Evolutionary conservation across 1,284 basidiomycete genomes (phyloP), one percentile per base, ranked within the genome.

Genomic region (Rhizoctonia solani): DNA sequence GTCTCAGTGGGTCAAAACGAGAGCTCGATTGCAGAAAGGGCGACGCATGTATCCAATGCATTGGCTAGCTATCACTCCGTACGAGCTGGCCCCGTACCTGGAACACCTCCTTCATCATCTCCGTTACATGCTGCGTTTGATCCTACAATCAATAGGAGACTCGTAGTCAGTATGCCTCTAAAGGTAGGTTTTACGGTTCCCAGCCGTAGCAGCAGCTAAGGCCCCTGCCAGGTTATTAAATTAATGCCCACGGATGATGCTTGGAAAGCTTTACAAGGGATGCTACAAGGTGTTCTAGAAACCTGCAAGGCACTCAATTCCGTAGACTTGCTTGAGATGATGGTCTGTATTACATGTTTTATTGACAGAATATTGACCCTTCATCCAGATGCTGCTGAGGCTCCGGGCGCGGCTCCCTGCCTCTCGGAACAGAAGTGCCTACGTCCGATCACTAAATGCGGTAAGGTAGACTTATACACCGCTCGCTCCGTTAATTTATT

Each of bases 121-220:
- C 78, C 81, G 0, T 86, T 85, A 0, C 75, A 74, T 27, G 76
- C 81, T 0, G 84, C 85, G 0, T 89, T 94, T 67, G 90, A 90
- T 74, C 84, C 89, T 3, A 80, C 84, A 44, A 85, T 92, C 54
- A 83, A 84, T 1, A 85, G 90, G 4, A 81, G 83, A 53, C 79
- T 95, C 0, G 86, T 87, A 27, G 88, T 87, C 41, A 86, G 84
- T 69, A 87, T 92, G 74, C 93, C 93, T 0, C 83, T 91, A 87
- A 82, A 88, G 83, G 89, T 87, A 72, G 66, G 74, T 67, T 21
- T 19, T 46, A 29, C 16, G 19, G 4, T 21, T 27, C 8, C 6
- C 8, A 6, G n/a, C 4, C 14, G n/a, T 21, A 6, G 11, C 21
- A 5, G 21, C 23, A 27, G 5, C 5, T 49, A 14, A 11, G 21